Conservation (phyloP, 1,284 basidiomycete genomes). For the Hymenochaete sp. region DNA sequence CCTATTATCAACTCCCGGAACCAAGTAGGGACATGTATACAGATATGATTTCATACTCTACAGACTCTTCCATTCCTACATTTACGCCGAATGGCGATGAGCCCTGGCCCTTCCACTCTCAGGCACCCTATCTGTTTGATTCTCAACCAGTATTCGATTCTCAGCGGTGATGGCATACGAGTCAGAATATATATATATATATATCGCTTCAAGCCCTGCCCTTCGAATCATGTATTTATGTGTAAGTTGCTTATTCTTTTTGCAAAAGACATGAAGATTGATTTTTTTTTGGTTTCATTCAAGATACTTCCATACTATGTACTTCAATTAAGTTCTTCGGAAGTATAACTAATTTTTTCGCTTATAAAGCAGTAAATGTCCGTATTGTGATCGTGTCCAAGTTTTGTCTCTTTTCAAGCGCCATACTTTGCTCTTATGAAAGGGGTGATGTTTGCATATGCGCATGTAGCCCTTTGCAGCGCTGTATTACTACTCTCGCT, state of each 20-base stretch:
- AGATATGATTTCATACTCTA: constrained; percentile 6
- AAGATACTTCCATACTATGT: not conserved
- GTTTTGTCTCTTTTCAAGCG: not conserved
- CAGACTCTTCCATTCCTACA: constrained; percentile 10
- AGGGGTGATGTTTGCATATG: not conserved
- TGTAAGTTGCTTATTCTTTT: not conserved
- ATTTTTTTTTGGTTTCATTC: not conserved
- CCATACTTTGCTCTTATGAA: not conserved
- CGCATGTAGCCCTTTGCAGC: not conserved
- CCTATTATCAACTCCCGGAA: too few relatives aligned
- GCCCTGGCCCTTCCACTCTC: constrained; percentile 9
- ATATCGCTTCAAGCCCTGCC: too few relatives aligned
- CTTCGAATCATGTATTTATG: too few relatives aligned
- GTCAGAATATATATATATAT: too few relatives aligned
- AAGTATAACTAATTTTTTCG: not conserved
- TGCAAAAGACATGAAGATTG: not conserved
- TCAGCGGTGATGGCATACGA: not conserved
- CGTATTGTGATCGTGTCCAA: not conserved
- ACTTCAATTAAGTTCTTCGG: not conserved
- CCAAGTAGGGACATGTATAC: too few relatives aligned
- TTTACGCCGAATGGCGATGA: constrained; percentile 6
- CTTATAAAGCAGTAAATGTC: not conserved
- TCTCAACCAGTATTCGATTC: constrained; percentile 10
- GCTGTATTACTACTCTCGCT: not conserved
- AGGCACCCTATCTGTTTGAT: constrained; percentile 13